These are phyloP conservation scores for Staphylotrichum tortipilum DNA, from an alignment of 495 filamentous ascomycete species.

Conservation along the genomic window DNA sequence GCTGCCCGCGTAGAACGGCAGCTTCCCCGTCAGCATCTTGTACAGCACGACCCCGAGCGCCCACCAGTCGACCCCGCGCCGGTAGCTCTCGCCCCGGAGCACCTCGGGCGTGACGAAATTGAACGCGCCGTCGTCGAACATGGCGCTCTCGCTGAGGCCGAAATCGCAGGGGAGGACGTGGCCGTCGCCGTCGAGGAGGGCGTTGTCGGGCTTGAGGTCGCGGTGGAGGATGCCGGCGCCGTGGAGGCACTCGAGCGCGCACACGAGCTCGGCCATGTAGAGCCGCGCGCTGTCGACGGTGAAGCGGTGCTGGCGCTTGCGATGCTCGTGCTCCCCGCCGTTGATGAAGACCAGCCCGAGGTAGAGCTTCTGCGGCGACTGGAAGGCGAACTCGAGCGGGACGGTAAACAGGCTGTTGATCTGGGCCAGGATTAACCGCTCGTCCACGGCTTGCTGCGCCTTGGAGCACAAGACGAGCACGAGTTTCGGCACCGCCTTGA, in stretches of 20 bases:
- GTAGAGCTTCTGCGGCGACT: constrained; percentile 90
- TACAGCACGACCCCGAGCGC: constrained; percentile 96
- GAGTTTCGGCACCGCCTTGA: constrained; percentile 96
- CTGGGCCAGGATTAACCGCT: constrained; percentile 86
- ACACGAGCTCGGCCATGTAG: constrained; percentile 93
- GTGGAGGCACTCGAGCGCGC: constrained; percentile 95
- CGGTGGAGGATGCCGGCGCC: constrained; percentile 91
- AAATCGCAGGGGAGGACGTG: constrained; percentile 99
- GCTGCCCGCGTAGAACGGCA: constrained; percentile 95
- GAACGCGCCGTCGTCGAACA: constrained; percentile 92
- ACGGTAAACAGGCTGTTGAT: constrained; percentile 96
- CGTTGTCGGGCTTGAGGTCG: constrained; percentile 93
- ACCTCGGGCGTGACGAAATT: constrained; percentile 97
- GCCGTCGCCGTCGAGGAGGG: constrained; percentile 89
- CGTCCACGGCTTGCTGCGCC: constrained; percentile 97
- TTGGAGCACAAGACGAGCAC: constrained; percentile 99
- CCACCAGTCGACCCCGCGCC: constrained; percentile 99
- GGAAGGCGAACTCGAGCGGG: constrained; percentile 96
- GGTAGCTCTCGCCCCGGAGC: constrained; percentile 94
- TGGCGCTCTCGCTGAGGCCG: constrained; percentile 96
- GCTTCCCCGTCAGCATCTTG: constrained; percentile 98
- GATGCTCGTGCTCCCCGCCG: constrained; percentile 91
- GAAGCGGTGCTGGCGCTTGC: constrained; percentile 95
- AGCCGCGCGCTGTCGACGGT: constrained; percentile 98
- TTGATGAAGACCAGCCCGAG: constrained; percentile 99